Conservation (phyloP, 2,329 filamentous ascomycete genomes). For the Dactylellina drechsleri region DNA sequence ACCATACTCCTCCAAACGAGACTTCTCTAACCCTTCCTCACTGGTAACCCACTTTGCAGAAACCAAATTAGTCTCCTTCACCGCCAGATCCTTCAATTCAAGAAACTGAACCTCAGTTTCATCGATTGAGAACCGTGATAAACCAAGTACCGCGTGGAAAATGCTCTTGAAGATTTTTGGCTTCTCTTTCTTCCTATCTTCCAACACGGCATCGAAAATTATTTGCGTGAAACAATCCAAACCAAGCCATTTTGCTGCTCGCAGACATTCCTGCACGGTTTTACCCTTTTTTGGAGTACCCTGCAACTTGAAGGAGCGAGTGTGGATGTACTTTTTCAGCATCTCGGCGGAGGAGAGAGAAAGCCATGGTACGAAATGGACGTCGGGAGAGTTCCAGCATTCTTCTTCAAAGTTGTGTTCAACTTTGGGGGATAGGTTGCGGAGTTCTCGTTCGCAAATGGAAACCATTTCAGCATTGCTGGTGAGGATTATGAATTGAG, state of each 20-base stretch:
- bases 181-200: not conserved
- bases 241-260: constrained; percentile 6
- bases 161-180: not conserved
- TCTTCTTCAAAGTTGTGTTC: not conserved
- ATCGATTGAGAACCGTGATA: not conserved
- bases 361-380: constrained; percentile 9
- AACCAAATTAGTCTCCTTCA: not conserved
- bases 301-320: not conserved
- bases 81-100: not conserved
- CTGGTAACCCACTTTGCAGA: not conserved
- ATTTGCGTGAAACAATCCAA: not conserved
- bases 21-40: not conserved
- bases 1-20: not conserved
- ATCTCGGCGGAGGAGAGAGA: not conserved
- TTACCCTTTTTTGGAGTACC: not conserved
- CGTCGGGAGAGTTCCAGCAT: not conserved
- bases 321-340: not conserved
- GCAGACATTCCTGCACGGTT: not conserved
- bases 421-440: not conserved
- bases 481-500: not conserved
- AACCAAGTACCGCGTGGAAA: not conserved
- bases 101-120: not conserved
- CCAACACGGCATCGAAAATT: constrained; percentile 1
- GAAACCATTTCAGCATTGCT: not conserved
- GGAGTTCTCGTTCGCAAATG: not conserved